Evolutionary conservation across 169 alveolate genomes (phyloP).

Genomic region (Amoebophrya sp.): DNA sequence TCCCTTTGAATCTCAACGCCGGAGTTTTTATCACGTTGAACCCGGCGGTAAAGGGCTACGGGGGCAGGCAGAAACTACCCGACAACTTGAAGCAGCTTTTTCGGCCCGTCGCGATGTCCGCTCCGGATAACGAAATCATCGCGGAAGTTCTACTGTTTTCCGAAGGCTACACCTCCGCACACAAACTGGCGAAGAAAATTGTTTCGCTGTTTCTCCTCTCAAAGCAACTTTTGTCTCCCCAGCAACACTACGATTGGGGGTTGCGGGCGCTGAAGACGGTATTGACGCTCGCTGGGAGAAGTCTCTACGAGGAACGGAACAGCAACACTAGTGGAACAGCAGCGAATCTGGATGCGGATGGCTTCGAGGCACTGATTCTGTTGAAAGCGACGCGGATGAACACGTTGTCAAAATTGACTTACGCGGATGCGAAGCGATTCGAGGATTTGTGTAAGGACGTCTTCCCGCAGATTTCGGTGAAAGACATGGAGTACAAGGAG

Average conservation of each 20-base stretch:
- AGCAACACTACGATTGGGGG: slow-evolving; percentile 92
- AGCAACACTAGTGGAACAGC: slow-evolving; percentile 29
- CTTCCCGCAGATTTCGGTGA: slow-evolving; percentile 73
- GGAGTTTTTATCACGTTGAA: slow-evolving; percentile 90
- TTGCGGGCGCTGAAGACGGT: slow-evolving; percentile 84
- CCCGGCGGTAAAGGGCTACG: slow-evolving; percentile 91
- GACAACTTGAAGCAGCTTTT: slow-evolving; percentile 87
- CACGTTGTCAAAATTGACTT: slow-evolving; percentile 80
- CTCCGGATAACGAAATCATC: slow-evolving; percentile 87
- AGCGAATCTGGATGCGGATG: slow-evolving; percentile 39
- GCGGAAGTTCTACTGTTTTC: slow-evolving; percentile 90
- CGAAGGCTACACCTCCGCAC: slow-evolving; percentile 66
- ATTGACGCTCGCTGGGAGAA: slow-evolving; percentile 76
- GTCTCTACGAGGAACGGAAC: slow-evolving; percentile 55
- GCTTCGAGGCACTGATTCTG: slow-evolving; percentile 64
- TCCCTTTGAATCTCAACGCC: slow-evolving; percentile 78
- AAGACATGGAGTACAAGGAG: slow-evolving; percentile 76
- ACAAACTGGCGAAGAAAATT: slow-evolving; percentile 44
- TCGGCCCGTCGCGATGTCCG: slow-evolving; percentile 90
- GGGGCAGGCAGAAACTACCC: slow-evolving; percentile 90
- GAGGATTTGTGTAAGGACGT: slow-evolving; percentile 72
- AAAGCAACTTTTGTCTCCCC: slow-evolving; percentile 71
- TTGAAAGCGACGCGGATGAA: slow-evolving; percentile 78
- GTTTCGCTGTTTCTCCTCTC: slow-evolving; percentile 76
- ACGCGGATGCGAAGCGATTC: slow-evolving; percentile 72